Conservation (phyloP, 306 rosid species). For the Echinosophora koreensis region DNA sequence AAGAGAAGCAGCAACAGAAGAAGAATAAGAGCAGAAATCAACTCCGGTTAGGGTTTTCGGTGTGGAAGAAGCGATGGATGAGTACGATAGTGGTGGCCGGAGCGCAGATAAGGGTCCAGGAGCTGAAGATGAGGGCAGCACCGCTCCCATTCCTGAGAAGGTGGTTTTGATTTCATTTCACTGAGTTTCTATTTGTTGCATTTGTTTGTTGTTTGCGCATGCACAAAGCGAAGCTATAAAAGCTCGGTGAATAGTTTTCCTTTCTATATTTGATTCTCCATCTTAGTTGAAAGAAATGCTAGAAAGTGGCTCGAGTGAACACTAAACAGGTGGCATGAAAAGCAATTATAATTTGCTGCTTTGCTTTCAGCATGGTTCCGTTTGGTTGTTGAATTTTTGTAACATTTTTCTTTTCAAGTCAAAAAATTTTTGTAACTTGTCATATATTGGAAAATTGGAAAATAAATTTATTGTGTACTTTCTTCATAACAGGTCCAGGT, state of each 20-base stretch:
- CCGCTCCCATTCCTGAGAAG: conserved; percentile 91
- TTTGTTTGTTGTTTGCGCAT: background rate
- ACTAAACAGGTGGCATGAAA: background rate
- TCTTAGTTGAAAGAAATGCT: background rate
- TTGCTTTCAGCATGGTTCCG: background rate
- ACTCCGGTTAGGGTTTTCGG: conserved; percentile 44
- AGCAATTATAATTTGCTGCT: background rate
- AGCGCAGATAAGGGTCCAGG: conserved; percentile 74
- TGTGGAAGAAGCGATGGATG: conserved; percentile 69
- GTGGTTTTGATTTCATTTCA: conserved; percentile 47
- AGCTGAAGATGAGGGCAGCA: conserved; percentile 75
- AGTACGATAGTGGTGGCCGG: conserved; percentile 76
- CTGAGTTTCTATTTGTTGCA: background rate
- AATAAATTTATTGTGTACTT: conserved; percentile 1
- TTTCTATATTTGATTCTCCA: background rate
- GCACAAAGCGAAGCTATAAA: background rate
- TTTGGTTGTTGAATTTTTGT: background rate
- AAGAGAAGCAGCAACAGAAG: background rate
- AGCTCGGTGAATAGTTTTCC: background rate
- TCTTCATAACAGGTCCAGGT: conserved; percentile 78
- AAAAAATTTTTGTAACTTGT: background rate
- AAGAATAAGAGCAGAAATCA: background rate
- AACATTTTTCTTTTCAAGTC: background rate
- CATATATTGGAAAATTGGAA: background rate
- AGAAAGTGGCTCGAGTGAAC: background rate